Evolutionary conservation across 352 stramenopile genomes (phyloP).

Genomic region (Pythium dissotocum): DNA sequence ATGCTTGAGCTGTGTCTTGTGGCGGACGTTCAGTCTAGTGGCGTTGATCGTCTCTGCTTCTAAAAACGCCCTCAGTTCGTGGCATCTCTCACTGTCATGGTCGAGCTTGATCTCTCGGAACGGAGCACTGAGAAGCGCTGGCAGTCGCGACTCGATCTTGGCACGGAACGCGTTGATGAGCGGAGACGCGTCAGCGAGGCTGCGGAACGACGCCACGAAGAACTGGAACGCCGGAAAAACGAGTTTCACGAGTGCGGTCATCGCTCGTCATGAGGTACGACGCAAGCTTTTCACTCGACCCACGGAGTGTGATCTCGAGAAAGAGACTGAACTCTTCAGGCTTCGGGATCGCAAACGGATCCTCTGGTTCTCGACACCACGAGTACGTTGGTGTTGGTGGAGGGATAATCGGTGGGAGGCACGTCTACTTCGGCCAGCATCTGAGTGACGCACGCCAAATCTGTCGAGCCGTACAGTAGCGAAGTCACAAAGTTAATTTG

Average conservation of each 20-base stretch:
- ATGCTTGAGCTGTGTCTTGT: constrained; percentile 18
- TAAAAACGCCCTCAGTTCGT: constrained; percentile 10
- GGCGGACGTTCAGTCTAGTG: neutral
- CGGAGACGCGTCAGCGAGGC: neutral
- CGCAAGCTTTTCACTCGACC: neutral
- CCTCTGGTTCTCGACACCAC: neutral
- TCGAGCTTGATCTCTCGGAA: neutral
- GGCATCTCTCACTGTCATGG: constrained; percentile 11
- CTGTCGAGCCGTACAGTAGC: neutral
- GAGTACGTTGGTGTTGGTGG: neutral
- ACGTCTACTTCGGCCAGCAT: neutral
- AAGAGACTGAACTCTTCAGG: constrained; percentile 4
- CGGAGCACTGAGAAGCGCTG: neutral
- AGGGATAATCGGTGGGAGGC: neutral
- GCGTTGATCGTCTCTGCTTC: neutral
- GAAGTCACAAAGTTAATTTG: constrained; percentile 12
- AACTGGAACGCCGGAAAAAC: neutral
- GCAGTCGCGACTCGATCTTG: neutral
- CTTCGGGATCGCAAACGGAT: neutral
- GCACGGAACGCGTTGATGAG: neutral
- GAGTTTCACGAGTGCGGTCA: neutral
- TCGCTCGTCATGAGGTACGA: neutral
- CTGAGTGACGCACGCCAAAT: neutral
- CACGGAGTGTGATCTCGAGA: neutral
- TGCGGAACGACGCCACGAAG: neutral